phyloP scores from a whole-genome alignment of 2,329 filamentous ascomycete species.

The Botrytis elliptica region DNA sequence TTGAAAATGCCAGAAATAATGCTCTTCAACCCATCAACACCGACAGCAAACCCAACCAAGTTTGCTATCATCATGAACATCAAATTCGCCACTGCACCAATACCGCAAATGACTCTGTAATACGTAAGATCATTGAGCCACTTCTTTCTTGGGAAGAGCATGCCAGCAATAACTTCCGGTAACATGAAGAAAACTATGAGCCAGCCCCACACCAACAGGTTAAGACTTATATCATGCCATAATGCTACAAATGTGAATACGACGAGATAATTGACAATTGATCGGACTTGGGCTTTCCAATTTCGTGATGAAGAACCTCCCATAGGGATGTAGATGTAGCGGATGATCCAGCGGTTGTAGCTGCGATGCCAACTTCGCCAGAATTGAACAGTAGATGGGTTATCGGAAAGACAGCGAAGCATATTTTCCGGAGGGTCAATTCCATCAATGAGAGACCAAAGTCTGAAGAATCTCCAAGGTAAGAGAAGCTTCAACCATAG shows the following conservation, averaged over 20 bases:
- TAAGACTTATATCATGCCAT: constrained; percentile 95
- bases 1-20: constrained; percentile 73
- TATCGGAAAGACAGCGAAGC: constrained; percentile 93
- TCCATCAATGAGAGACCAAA: constrained; percentile 90
- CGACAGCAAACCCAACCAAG: constrained; percentile 90
- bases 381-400: constrained; percentile 86
- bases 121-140: constrained; percentile 68
- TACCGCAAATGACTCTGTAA: constrained; percentile 77
- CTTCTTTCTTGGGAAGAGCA: constrained; percentile 66
- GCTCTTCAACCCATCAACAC: constrained; percentile 79
- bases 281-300: constrained; percentile 51
- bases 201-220: constrained; percentile 94
- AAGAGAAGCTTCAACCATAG: constrained; percentile 98
- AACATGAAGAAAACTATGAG: constrained; percentile 90
- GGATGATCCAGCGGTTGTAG: constrained; percentile 91
- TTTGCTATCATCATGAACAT: constrained; percentile 97
- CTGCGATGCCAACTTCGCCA: constrained; percentile 96
- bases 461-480: constrained; percentile 96
- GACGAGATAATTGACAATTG: constrained; percentile 71
- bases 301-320: constrained; percentile 63
- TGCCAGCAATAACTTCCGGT: constrained; percentile 73
- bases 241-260: constrained; percentile 97
- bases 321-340: constrained; percentile 91
- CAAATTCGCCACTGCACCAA: constrained; percentile 79
- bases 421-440: constrained; percentile 98